Evolutionary conservation across 768 basidiomycete genomes (phyloP).

Genomic region (Lentinula sp.): DNA sequence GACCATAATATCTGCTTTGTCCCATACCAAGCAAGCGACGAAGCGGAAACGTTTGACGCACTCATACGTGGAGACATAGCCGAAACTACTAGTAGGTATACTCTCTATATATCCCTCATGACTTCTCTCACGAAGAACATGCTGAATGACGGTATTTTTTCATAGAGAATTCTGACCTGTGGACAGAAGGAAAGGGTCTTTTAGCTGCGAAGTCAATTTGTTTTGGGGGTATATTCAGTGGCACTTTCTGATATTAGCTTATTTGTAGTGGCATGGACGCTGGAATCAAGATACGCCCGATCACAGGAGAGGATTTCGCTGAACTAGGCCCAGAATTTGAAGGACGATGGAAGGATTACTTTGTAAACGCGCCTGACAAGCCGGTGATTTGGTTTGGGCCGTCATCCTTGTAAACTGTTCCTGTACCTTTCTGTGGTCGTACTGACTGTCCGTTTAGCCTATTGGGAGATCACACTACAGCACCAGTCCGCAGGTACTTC

Average conservation of each 20-base stretch:
- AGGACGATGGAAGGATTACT: slow-evolving; percentile 27
- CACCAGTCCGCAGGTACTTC: slow-evolving; percentile 18
- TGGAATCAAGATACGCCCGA: slow-evolving; percentile 33
- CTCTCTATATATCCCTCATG: not conserved
- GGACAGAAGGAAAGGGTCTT: not conserved
- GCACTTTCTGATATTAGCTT: not conserved
- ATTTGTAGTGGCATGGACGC: slow-evolving; percentile 26
- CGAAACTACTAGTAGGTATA: slow-evolving; percentile 18
- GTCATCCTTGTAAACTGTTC: slow-evolving; percentile 18
- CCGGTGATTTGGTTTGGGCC: slow-evolving; percentile 26
- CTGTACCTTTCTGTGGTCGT: not conserved
- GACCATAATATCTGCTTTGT: slow-evolving; percentile 18
- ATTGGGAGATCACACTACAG: slow-evolving; percentile 11
- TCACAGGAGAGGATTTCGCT: slow-evolving; percentile 20
- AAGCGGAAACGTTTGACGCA: slow-evolving; percentile 25
- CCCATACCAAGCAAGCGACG: slow-evolving; percentile 21
- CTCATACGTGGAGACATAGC: slow-evolving; percentile 20
- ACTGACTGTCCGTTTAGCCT: slow-evolving; percentile 14
- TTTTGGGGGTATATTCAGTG: not conserved
- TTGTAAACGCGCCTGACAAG: slow-evolving; percentile 29
- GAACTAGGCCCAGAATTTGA: slow-evolving; percentile 31
- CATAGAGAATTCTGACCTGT: not conserved
- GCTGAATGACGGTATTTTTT: no score
- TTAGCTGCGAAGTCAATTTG: not conserved
- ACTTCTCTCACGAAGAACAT: not conserved